phyloP scores from a whole-genome alignment of 2,329 filamentous ascomycete genomes.

The Ceratocystiopsis minuta region DNA sequence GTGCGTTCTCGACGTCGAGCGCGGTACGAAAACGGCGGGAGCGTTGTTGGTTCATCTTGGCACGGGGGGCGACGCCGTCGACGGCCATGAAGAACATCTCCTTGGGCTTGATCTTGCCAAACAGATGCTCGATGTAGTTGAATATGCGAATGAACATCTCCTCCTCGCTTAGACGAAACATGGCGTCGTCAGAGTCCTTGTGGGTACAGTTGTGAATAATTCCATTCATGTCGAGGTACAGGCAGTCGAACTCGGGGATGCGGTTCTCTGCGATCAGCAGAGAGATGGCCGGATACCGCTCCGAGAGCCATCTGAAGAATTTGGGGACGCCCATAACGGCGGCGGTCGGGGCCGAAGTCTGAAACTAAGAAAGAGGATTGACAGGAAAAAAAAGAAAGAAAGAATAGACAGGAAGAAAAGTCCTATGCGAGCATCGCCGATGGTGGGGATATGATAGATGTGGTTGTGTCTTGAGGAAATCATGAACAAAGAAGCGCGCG shows the following conservation, averaged over 20 bases:
- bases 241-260: constrained; percentile 95
- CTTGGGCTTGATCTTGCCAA: constrained; percentile 96
- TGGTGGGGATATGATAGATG: constrained; percentile 1
- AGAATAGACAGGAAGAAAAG: neutral
- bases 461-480: neutral
- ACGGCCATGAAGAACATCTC: constrained; percentile 99
- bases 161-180: constrained; percentile 86
- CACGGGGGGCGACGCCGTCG: constrained; percentile 88
- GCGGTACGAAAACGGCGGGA: constrained; percentile 89
- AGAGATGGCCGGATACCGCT: constrained; percentile 95
- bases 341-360: neutral
- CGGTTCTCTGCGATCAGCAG: constrained; percentile 97
- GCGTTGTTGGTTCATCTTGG: constrained; percentile 99
- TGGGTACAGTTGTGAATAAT: constrained; percentile 99
- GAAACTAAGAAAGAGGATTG: neutral
- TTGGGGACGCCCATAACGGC: constrained; percentile 43
- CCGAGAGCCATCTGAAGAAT: constrained; percentile 98
- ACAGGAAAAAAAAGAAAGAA: neutral
- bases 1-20: constrained; percentile 71
- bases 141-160: constrained; percentile 99
- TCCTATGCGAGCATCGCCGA: no score
- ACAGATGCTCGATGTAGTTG: constrained; percentile 98
- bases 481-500: neutral
- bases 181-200: constrained; percentile 82
- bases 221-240: constrained; percentile 98